Percentiles rank a stretch among this genome's conserved stretches.
phyloP scores from a whole-genome alignment of 2,329 filamentous ascomycete genomes.

The Aureobasidium sp. region DNA sequence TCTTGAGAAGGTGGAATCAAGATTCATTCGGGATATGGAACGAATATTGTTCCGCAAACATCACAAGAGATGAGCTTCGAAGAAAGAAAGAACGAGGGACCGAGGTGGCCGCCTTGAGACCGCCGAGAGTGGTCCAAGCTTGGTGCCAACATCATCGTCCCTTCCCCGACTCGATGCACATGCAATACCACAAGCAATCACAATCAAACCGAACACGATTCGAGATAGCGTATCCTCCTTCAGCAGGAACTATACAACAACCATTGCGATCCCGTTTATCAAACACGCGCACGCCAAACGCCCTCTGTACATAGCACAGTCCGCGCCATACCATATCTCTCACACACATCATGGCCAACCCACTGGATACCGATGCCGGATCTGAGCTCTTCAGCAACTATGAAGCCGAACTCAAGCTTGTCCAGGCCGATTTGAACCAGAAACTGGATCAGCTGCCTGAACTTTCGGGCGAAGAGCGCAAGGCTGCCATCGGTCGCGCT shows the following conservation, averaged over 20 bases:
- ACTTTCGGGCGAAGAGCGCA: conserved; percentile 79
- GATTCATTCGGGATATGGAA: too few species aligned
- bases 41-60: background rate
- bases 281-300: background rate
- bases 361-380: conserved; percentile 84
- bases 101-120: background rate
- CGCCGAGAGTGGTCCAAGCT: conserved; percentile 3
- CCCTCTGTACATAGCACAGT: background rate
- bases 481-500: conserved; percentile 75
- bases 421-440: conserved; percentile 87
- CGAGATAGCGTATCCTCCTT: background rate
- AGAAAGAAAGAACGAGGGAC: background rate
- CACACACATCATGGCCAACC: conserved; percentile 64
- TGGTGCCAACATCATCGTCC: conserved; percentile 1
- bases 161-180: conserved; percentile 2
- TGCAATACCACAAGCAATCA: background rate
- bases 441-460: conserved; percentile 93
- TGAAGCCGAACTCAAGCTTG: conserved; percentile 89
- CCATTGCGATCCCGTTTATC: background rate
- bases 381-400: conserved; percentile 97
- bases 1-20: too few species aligned
- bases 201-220: background rate
- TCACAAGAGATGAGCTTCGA: background rate
- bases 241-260: background rate
- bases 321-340: background rate